A percentile compares a stretch with the other conserved stretches of the same genome.
These are phyloP conservation scores for Chrysanthemum lavandulifolium DNA, from an alignment of 129 eudicot species.

Conservation along the genomic window DNA sequence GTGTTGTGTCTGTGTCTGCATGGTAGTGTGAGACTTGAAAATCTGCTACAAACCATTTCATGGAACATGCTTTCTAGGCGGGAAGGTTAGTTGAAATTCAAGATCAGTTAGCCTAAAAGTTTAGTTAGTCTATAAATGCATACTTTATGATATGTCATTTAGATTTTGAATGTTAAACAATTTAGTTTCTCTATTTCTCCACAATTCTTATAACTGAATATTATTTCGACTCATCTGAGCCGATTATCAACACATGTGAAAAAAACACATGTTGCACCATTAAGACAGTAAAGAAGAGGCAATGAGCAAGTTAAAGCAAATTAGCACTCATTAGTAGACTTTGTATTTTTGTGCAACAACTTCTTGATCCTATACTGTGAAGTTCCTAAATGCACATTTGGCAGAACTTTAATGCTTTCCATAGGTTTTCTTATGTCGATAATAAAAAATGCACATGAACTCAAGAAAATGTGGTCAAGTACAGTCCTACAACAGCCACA, in stretches of 20 bases:
- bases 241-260: background rate
- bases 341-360: background rate
- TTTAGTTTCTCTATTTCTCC: too few relatives aligned
- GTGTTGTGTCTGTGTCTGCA: background rate
- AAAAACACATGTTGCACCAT: background rate
- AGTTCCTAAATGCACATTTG: too few relatives aligned
- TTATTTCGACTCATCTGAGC: background rate
- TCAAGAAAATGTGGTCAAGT: constrained; percentile 1
- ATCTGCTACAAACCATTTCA: background rate
- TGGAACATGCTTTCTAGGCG: background rate
- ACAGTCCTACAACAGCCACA: background rate
- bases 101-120: too few relatives aligned
- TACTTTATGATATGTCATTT: too few relatives aligned
- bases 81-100: constrained; percentile 1
- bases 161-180: too few relatives aligned
- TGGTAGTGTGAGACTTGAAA: background rate
- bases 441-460: constrained; percentile 15
- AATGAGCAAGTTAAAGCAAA: too few relatives aligned
- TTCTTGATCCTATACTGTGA: background rate
- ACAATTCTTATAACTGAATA: background rate
- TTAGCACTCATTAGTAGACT: background rate
- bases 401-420: too few relatives aligned
- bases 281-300: too few relatives aligned
- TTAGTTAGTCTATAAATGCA: too few relatives aligned
- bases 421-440: background rate